Evolutionary conservation across 2,329 filamentous ascomycete species (phyloP), one percentile per base, ranked within the genome.

Genomic region (Venturia oleaginea): DNA sequence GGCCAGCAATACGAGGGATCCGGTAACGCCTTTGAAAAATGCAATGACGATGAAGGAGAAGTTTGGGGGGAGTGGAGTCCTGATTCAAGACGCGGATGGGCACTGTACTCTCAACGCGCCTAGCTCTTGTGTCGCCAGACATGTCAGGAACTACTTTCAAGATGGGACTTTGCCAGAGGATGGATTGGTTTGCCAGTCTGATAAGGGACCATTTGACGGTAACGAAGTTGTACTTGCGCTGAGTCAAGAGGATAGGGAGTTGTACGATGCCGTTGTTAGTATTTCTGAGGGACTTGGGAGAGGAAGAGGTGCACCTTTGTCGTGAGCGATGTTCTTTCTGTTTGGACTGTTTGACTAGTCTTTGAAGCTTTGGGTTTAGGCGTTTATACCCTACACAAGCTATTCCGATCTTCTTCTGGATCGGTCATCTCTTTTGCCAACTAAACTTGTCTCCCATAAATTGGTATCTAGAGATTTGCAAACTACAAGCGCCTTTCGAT

Each of bases 81-180:
- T 84, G 3, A 70, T 77, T 32, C 73, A 75, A 61, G 68, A 76
- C 55, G 70, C 69, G 10, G 67, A 69, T 4, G 74, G 74, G 79
- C 84, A 86, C 66, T 84, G 81, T 38, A 73, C 76, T 0, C 65
- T 76, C 6, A 71, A 75, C 1, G 67, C 68, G 0, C 72, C 74
- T 0, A 76, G 74, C 0, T 55, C 67, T 10, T 80, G 78, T 65
- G 75, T 73, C 0, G 68, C 74, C 2, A 64, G 61, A 2, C 65
- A 68, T 40, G 70, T 79, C 19, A 69, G 70, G 10, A 61, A 65
- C 3, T 80, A 80, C 66, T 79, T 80, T 60, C 75, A 76, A 64
- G 71, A 68, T 0, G 78, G 76, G 2, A 67, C 68, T 2, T 71
- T 83, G 1, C 84, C 84, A 0, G 68, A 70, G 2, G 69, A 73